These are phyloP conservation scores for Diaporthe citriasiana DNA, from an alignment of 2,329 filamentous ascomycete species.

Conservation along the genomic window DNA sequence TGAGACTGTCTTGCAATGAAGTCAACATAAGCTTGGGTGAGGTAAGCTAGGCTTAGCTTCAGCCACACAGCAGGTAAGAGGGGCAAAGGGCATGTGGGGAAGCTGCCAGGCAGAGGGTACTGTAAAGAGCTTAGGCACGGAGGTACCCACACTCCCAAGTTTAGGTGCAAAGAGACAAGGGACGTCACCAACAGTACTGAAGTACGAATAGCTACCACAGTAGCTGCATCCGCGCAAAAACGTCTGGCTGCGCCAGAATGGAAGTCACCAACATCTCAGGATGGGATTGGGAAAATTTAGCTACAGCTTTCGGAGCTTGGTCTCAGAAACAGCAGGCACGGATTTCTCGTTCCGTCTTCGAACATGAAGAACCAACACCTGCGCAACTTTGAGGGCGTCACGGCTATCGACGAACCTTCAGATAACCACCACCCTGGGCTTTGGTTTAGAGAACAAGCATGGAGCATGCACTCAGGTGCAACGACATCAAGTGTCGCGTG, in stretches of 20 bases:
- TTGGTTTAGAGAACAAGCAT: slow-evolving; percentile 59
- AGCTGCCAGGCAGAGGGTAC: slow-evolving; percentile 4
- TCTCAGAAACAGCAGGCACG: not conserved
- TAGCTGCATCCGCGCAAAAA: slow-evolving; percentile 11
- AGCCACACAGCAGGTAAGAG: slow-evolving; percentile 35
- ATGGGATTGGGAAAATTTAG: not conserved
- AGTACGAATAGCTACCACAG: not conserved
- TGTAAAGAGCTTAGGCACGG: no score
- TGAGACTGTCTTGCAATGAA: slow-evolving; percentile 25
- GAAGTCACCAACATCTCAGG: slow-evolving; percentile 10
- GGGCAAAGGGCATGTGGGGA: slow-evolving; percentile 24
- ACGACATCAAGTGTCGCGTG: slow-evolving; percentile 80
- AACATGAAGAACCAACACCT: not conserved
- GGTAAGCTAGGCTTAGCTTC: slow-evolving; percentile 31
- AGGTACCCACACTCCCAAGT: slow-evolving; percentile 7
- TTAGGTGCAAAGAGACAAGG: not conserved
- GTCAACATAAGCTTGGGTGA: slow-evolving; percentile 34
- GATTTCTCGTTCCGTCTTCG: not conserved
- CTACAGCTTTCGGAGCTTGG: not conserved
- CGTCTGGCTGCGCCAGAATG: not conserved
- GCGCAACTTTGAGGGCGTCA: not conserved
- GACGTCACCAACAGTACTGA: not conserved
- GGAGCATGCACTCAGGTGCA: slow-evolving; percentile 84
- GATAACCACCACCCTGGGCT: not conserved
- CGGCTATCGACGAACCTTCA: not conserved